phyloP scores from a whole-genome alignment of 306 rosid genomes.

The Trifolium dubium region DNA sequence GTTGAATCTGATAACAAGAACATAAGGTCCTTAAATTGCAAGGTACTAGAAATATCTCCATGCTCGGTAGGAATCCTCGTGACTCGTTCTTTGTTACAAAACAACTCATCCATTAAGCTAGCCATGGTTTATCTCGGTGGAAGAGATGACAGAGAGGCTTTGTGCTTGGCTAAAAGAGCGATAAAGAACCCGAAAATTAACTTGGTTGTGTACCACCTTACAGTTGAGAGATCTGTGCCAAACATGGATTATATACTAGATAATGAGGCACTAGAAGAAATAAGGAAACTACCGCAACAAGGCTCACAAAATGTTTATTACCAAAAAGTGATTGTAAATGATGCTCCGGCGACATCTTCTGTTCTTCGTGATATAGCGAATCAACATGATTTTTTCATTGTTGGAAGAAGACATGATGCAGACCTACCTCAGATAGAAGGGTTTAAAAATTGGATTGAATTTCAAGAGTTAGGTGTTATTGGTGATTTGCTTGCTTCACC shows the following conservation, averaged over 20 bases:
- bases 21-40: conserved; percentile 47
- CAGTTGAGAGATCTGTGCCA: not conserved
- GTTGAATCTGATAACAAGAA: conserved; percentile 54
- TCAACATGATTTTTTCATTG: conserved; percentile 55
- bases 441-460: conserved; percentile 60
- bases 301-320: conserved; percentile 12
- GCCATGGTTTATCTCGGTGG: conserved; percentile 64
- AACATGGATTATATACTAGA: conserved; percentile 41
- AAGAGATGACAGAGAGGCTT: conserved; percentile 59
- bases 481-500: conserved; percentile 77
- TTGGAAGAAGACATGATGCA: conserved; percentile 54
- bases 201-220: conserved; percentile 50
- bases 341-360: conserved; percentile 45
- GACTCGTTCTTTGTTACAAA: conserved; percentile 28
- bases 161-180: conserved; percentile 53
- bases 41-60: conserved; percentile 54
- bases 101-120: conserved; percentile 1
- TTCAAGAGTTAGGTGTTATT: conserved; percentile 58
- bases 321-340: conserved; percentile 20
- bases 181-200: conserved; percentile 28
- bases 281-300: not conserved
- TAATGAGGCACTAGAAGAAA: conserved; percentile 9
- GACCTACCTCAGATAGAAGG: conserved; percentile 54
- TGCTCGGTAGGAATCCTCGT: conserved; percentile 65
- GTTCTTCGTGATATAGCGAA: conserved; percentile 43